Percentiles rank a stretch among this genome's conserved stretches.
phyloP scores from a whole-genome alignment of 225 moss, liverwort and hornwort genomes.

The Pseudoscleropodium purum region DNA sequence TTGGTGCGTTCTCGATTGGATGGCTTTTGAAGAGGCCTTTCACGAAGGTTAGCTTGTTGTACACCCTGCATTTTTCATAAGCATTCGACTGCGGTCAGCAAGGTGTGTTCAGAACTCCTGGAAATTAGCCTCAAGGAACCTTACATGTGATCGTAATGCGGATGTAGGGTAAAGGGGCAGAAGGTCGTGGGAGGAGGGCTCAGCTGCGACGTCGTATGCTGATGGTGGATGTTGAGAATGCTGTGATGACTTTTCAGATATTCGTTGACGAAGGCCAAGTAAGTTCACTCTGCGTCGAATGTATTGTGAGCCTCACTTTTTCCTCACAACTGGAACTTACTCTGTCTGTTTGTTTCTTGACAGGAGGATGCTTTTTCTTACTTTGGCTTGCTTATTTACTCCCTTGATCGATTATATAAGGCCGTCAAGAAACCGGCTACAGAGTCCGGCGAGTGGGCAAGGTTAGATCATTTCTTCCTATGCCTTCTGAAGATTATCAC shows the following conservation, averaged over 20 bases:
- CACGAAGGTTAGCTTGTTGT: conserved; percentile 25
- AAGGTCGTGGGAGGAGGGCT: conserved; percentile 77
- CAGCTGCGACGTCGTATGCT: conserved; percentile 89
- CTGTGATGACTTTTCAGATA: conserved; percentile 70
- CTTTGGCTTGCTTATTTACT: conserved; percentile 75
- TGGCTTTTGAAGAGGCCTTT: conserved; percentile 42
- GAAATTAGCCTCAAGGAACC: not conserved
- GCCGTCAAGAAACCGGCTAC: conserved; percentile 52
- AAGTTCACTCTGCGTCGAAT: conserved; percentile 3
- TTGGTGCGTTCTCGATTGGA: conserved; percentile 39
- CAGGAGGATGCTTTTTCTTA: conserved; percentile 75
- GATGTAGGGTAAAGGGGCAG: conserved; percentile 53
- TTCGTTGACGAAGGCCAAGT: conserved; percentile 72
- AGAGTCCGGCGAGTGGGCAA: conserved; percentile 72
- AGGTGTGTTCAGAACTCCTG: not conserved
- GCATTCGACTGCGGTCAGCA: not conserved
- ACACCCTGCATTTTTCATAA: not conserved
- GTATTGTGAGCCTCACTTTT: not conserved
- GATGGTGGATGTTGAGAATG: conserved; percentile 90
- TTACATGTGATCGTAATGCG: not conserved
- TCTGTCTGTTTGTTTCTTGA: not conserved
- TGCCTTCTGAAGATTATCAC: not conserved
- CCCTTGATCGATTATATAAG: conserved; percentile 67
- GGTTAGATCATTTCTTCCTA: conserved; percentile 28
- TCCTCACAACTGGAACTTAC: not conserved